phyloP scores from a whole-genome alignment of 345 rosid genomes.

The Eucalyptus pauciflora region DNA sequence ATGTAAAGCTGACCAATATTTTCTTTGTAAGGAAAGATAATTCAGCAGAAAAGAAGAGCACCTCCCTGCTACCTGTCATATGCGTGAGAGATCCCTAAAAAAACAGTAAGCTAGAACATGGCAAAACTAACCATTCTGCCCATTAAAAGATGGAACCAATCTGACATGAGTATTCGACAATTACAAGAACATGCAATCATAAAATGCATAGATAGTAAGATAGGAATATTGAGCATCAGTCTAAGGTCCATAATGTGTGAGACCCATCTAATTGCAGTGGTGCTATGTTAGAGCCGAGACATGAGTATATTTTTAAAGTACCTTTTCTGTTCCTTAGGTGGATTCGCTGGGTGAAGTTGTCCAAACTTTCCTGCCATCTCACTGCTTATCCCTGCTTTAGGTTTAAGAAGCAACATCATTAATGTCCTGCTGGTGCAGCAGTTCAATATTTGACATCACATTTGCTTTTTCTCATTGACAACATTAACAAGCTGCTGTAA shows the following conservation, averaged over 20 bases:
- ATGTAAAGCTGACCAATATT: not conserved
- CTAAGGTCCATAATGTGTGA: not conserved
- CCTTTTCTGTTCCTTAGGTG: constrained; percentile 36
- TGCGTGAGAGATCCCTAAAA: not conserved
- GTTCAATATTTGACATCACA: not conserved
- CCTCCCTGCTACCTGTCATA: not conserved
- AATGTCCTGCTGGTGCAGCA: not conserved
- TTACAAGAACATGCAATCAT: not conserved
- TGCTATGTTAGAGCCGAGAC: not conserved
- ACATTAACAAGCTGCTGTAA: not conserved
- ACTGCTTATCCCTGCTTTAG: constrained; percentile 18
- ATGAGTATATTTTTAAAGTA: not conserved
- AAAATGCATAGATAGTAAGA: not conserved
- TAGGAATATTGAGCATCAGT: not conserved
- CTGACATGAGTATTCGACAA: not conserved
- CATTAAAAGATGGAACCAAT: not conserved
- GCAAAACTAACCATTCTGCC: not conserved
- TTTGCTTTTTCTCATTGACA: not conserved
- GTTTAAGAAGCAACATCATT: not conserved
- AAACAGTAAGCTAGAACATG: not conserved
- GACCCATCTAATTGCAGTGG: not conserved
- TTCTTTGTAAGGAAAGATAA: not conserved
- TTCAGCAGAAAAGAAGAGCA: not conserved
- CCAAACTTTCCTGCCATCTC: constrained; percentile 15
- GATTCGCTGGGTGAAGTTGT: constrained; percentile 5